These are phyloP conservation scores for Gymnopus androsaceus DNA, from an alignment of 1,284 basidiomycete genomes.

Conservation along the genomic window DNA sequence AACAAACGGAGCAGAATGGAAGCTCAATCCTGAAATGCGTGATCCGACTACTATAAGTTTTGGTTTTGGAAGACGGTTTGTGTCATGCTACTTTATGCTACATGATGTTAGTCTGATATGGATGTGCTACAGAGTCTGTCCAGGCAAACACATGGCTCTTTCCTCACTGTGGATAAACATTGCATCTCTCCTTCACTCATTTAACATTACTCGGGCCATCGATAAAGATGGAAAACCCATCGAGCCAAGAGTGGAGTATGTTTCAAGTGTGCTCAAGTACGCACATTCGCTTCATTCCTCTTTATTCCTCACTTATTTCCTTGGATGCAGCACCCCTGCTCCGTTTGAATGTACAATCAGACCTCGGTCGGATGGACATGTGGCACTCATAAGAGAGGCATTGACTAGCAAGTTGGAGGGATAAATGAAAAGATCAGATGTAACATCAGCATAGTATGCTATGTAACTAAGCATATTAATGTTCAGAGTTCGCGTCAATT, in stretches of 20 bases:
- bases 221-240: neutral
- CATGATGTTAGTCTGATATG: neutral
- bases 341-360: too few relatives aligned
- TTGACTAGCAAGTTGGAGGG: too few relatives aligned
- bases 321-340: too few relatives aligned
- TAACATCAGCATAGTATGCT: too few relatives aligned
- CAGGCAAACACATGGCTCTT: conserved; percentile 5
- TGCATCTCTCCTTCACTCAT: neutral
- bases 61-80: conserved; percentile 12
- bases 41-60: conserved; percentile 1
- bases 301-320: too few relatives aligned
- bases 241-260: neutral
- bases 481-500: too few relatives aligned
- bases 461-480: too few relatives aligned
- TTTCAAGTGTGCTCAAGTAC: conserved; percentile 1
- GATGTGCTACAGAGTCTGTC: conserved; percentile 1
- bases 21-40: neutral
- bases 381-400: too few relatives aligned
- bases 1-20: neutral
- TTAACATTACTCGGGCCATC: neutral
- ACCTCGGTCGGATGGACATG: too few relatives aligned
- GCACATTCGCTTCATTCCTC: too few relatives aligned
- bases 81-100: neutral
- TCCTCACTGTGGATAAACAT: conserved; percentile 1
- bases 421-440: too few relatives aligned